Evolutionary conservation across 2,329 filamentous ascomycete genomes (phyloP).

Genomic region (Penicillium thymicola): DNA sequence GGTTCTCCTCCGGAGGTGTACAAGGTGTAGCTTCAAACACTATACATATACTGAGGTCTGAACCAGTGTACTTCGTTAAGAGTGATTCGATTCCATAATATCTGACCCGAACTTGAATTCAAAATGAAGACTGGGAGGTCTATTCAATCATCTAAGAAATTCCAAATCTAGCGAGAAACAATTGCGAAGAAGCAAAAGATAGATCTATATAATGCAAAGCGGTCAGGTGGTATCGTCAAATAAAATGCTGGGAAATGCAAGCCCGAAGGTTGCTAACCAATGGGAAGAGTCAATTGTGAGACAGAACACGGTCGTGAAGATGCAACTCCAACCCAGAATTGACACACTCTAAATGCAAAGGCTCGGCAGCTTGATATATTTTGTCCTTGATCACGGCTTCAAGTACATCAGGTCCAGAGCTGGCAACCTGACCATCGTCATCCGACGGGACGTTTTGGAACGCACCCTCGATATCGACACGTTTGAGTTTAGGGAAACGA

Average conservation of each 20-base stretch:
- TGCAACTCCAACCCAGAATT: slow-evolving; percentile 22
- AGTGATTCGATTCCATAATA: background rate
- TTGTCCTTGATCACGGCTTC: slow-evolving; percentile 21
- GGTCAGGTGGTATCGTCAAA: background rate
- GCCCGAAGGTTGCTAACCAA: background rate
- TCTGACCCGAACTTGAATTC: background rate
- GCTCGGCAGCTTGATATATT: slow-evolving; percentile 23
- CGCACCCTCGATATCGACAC: slow-evolving; percentile 27
- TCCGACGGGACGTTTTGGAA: slow-evolving; percentile 28
- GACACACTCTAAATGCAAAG: slow-evolving; percentile 21
- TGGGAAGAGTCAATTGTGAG: background rate
- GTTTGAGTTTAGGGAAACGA: slow-evolving; percentile 17
- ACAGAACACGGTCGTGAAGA: slow-evolving; percentile 24
- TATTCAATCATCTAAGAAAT: background rate
- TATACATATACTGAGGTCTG: background rate
- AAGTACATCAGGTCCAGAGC: background rate
- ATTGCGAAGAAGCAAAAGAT: background rate
- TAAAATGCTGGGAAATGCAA: background rate
- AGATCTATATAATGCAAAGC: slow-evolving; percentile 2
- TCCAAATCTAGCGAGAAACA: background rate
- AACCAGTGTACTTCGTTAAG: too few species aligned
- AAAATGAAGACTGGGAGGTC: background rate
- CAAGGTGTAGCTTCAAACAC: background rate
- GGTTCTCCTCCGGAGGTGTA: background rate
- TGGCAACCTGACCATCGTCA: slow-evolving; percentile 9